Conservation (phyloP, 83 land plant genomes). For the Diphasiastrum complanatum region DNA sequence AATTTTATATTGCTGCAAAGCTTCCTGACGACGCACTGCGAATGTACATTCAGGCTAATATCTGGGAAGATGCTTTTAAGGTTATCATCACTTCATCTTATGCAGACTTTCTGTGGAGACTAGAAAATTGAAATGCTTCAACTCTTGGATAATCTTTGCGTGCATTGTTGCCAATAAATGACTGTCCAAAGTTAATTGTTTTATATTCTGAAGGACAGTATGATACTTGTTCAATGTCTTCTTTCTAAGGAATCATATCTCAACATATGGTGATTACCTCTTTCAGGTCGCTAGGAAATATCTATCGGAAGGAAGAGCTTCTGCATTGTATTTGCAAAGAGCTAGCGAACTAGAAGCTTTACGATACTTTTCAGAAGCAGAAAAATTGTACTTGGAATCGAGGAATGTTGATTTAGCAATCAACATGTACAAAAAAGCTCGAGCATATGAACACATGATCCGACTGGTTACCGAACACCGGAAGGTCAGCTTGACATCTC, state of each 20-base stretch:
- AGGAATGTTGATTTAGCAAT: constrained; percentile 32
- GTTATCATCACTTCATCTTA: constrained; percentile 9
- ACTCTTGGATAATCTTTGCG: too few species aligned
- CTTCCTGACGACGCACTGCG: constrained; percentile 30
- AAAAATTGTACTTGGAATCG: constrained; percentile 31
- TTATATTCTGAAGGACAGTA: neutral
- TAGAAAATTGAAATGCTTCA: too few species aligned
- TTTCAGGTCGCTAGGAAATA: constrained; percentile 30
- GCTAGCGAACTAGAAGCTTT: constrained; percentile 27
- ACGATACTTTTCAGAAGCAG: constrained; percentile 32
- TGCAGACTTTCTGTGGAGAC: too few species aligned
- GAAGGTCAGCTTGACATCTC: constrained; percentile 16
- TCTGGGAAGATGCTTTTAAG: constrained; percentile 34
- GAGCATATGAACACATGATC: constrained; percentile 31
- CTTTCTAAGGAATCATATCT: neutral
- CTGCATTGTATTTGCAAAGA: constrained; percentile 19
- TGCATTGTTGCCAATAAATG: too few species aligned
- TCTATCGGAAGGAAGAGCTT: constrained; percentile 27
- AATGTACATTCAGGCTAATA: constrained; percentile 36
- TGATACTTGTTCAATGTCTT: neutral
- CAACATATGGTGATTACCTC: neutral
- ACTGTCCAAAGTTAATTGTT: too few species aligned
- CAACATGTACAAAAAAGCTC: constrained; percentile 37
- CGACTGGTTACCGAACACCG: constrained; percentile 29
- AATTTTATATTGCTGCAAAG: constrained; percentile 25